phyloP scores from a whole-genome alignment of 305 asterid species.

The Fraxinus xanthoxyloides region DNA sequence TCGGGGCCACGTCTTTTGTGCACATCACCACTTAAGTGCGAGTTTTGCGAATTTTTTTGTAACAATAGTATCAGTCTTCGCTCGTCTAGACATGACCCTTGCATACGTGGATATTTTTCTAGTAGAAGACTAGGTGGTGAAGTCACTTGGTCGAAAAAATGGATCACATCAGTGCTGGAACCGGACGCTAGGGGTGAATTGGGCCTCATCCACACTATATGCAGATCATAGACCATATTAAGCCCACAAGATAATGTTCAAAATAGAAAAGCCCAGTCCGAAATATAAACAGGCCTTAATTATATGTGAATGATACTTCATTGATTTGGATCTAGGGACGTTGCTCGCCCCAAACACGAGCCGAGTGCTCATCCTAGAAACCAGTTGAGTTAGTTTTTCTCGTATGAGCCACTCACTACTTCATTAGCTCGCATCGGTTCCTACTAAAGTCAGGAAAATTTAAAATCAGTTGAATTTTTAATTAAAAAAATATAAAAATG shows the following conservation, averaged over 20 bases:
- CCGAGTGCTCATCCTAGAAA: not conserved
- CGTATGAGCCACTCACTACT: not conserved
- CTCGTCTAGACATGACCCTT: not conserved
- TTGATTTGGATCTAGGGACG: not conserved
- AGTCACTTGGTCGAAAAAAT: not conserved
- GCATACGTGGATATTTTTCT: not conserved
- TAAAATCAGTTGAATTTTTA: no score
- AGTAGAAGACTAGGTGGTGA: not conserved
- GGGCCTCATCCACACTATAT: not conserved
- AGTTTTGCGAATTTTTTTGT: not conserved
- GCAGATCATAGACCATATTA: not conserved
- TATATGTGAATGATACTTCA: not conserved
- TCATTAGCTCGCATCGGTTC: not conserved
- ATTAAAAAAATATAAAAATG: not conserved
- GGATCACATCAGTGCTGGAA: not conserved
- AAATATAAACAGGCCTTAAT: not conserved
- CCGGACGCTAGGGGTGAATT: not conserved
- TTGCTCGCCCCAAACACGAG: not conserved
- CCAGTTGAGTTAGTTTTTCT: not conserved
- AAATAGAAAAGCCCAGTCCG: not conserved
- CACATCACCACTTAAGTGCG: slow-evolving; percentile 11
- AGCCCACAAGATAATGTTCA: not conserved
- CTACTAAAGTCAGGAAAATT: not conserved
- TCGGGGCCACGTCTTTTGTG: not conserved
- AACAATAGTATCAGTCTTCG: not conserved